These are phyloP conservation scores for Heracleum sosnowskyi DNA, from an alignment of 129 eudicot species.

Conservation along the genomic window DNA sequence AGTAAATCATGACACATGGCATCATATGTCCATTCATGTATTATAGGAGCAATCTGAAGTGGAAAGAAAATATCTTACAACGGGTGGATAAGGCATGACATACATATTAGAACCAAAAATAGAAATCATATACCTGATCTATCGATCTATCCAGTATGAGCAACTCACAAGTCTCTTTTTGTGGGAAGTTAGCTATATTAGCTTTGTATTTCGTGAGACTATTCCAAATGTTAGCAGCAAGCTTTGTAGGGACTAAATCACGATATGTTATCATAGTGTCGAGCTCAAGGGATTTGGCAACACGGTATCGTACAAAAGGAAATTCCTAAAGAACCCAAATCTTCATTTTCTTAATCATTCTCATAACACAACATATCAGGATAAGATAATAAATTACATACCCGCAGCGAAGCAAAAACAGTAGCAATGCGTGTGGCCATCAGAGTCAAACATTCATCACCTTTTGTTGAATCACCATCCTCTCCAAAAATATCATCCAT, in stretches of 20 bases:
- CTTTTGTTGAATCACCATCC: conserved; percentile 56
- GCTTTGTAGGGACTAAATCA: conserved; percentile 87
- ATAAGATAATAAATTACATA: conserved; percentile 20
- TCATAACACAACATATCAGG: neutral
- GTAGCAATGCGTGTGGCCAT: conserved; percentile 92
- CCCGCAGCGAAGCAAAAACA: conserved; percentile 86
- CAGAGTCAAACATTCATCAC: conserved; percentile 53
- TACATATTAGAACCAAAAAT: neutral
- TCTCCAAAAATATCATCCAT: conserved; percentile 81
- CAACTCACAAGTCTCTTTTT: conserved; percentile 90
- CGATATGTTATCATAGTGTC: conserved; percentile 79
- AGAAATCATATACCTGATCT: conserved; percentile 56
- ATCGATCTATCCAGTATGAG: conserved; percentile 84
- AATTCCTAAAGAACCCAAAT: conserved; percentile 61
- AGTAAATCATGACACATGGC: conserved; percentile 97
- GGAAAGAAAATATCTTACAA: neutral
- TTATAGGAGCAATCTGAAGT: conserved; percentile 81
- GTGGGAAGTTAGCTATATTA: conserved; percentile 61
- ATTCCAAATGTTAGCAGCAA: conserved; percentile 93
- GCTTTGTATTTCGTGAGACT: conserved; percentile 72
- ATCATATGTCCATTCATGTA: conserved; percentile 98
- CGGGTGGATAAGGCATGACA: neutral
- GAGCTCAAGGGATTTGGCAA: conserved; percentile 84
- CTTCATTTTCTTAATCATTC: conserved; percentile 9
- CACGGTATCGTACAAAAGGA: conserved; percentile 93